Conservation (phyloP, 805 yeast species). For the Kluyveromyces wickerhamii region DNA sequence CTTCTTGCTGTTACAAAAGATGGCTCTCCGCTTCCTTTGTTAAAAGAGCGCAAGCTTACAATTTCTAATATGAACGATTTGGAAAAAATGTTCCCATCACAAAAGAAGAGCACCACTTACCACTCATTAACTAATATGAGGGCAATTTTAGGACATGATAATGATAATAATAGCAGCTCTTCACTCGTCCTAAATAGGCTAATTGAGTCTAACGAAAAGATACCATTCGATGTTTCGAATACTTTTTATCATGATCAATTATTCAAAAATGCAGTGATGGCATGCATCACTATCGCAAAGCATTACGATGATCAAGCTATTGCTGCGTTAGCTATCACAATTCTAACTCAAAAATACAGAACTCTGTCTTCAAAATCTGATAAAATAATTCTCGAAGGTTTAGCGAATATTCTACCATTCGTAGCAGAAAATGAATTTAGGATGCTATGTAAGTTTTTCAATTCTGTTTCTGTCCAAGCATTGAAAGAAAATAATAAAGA, state of each 20-base stretch:
- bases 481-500: constrained; percentile 33
- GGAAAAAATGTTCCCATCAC: constrained; percentile 8
- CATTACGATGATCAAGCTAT: constrained; percentile 64
- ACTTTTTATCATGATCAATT: constrained; percentile 23
- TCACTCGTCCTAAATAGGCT: neutral
- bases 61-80: constrained; percentile 8
- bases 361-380: constrained; percentile 46
- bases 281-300: constrained; percentile 58
- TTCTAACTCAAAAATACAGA: constrained; percentile 67
- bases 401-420: constrained; percentile 52
- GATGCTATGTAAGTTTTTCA: constrained; percentile 50
- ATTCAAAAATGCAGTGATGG: constrained; percentile 59
- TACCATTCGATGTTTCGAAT: constrained; percentile 2
- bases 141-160: neutral
- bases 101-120: constrained; percentile 2
- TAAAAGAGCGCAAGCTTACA: constrained; percentile 31
- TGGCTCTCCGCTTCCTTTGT: constrained; percentile 30
- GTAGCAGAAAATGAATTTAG: constrained; percentile 61
- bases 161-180: constrained; percentile 1
- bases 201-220: neutral
- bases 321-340: constrained; percentile 68
- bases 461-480: constrained; percentile 41
- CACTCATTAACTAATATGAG: constrained; percentile 3
- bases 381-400: constrained; percentile 47
- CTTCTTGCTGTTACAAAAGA: constrained; percentile 50